Percentiles rank a stretch among this genome's conserved stretches.
Conservation (phyloP, 768 basidiomycete species). For the Boletus rex-veris region DNA sequence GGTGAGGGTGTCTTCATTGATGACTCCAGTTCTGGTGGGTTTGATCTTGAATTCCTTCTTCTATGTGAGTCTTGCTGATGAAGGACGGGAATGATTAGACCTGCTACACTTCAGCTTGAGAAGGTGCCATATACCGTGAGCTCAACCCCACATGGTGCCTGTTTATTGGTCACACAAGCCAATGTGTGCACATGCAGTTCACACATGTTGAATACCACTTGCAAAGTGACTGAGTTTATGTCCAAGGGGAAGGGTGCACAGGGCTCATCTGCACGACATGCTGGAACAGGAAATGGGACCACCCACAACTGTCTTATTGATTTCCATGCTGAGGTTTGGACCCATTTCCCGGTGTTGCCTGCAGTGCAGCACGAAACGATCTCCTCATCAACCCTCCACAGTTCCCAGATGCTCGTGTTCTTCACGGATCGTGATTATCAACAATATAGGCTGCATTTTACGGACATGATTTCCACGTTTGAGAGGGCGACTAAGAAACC, state of each 20-base stretch:
- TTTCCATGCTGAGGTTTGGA: constrained; percentile 57
- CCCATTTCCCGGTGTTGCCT: constrained; percentile 54
- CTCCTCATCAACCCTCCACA: constrained; percentile 32
- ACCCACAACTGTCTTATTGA: constrained; percentile 51
- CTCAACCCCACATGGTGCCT: too few relatives aligned
- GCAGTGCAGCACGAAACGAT: constrained; percentile 49
- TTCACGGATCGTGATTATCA: constrained; percentile 37
- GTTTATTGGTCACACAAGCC: too few relatives aligned
- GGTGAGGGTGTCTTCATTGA: too few relatives aligned
- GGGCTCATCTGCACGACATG: constrained; percentile 6
- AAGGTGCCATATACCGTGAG: too few relatives aligned
- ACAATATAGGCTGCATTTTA: constrained; percentile 42
- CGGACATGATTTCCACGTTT: constrained; percentile 43
- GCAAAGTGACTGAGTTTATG: constrained; percentile 52
- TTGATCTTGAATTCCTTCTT: too few relatives aligned
- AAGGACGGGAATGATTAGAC: too few relatives aligned
- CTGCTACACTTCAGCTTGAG: too few relatives aligned
- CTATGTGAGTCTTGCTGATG: too few relatives aligned
- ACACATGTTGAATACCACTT: constrained; percentile 48
- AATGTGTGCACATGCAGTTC: constrained; percentile 35
- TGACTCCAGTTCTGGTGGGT: too few relatives aligned
- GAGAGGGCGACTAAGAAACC: constrained; percentile 53
- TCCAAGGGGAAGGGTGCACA: constrained; percentile 44
- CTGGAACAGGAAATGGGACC: constrained; percentile 11
- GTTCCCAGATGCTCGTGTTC: constrained; percentile 39